Evolutionary conservation across 139 green algal genomes (phyloP), one percentile per base, ranked within the genome.

Genomic region (Pleodorina starrii): DNA sequence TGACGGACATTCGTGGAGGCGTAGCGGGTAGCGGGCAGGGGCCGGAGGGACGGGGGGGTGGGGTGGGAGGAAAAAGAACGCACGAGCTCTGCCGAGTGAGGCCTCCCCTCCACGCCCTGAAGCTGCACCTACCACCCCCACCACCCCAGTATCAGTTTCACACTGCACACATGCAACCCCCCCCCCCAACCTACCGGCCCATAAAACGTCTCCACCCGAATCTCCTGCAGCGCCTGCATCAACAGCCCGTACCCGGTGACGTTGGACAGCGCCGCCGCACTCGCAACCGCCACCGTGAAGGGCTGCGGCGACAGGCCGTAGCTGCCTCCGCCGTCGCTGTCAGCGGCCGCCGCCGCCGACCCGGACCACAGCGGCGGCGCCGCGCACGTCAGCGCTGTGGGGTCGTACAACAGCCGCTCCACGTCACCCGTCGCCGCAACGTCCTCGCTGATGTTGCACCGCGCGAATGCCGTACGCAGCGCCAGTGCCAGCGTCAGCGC

Each of bases 221-320:
- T 7, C 82, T 50, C 32, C 44, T 17, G 21, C 82, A 88, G 60
- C 60, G 29, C 17, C 44, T 7, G 19, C 44, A 79, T 38, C 44
- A 88, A 19, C 66, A 88, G 82, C 21, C 4, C 16, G 21, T 88
- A 88, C 5, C 82, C 82, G 23, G 60, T 80, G 29, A 66, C 76
- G 19, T 84, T 69, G 19, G 36, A 32, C 46, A 38, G n/a, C 17
- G 48, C 74, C 74, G 36, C 7, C 17, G 46, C 75, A 14, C 42
- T 46, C 48, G 75, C 29, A 32, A 46, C 48, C 46, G 75, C 48
- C 75, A n/a, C 35, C 29, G 63, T 6, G 21, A 73, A 73, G 32
- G 32, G 27, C 21, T 40, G 63, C 48, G 0, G 44, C 0, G n/a
- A n/a, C 38, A 14, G 6, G 46, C 75, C 48, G 29, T n/a, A 29